Base-by-base conservation (phyloP, 495 filamentous ascomycete genomes). In the Margaritispora aquatica region DNA sequence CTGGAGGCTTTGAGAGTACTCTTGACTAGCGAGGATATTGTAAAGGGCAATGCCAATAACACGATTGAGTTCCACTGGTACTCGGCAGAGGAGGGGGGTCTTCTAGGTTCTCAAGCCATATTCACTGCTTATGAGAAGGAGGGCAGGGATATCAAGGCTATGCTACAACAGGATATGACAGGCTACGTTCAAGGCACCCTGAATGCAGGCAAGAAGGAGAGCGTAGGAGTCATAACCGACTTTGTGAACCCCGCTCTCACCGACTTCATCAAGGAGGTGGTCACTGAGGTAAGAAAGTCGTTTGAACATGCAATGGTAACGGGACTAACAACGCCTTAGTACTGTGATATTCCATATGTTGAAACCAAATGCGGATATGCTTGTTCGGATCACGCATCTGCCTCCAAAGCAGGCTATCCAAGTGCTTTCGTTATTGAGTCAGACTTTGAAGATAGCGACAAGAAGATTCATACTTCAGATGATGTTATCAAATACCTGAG, bases 111-210 rank as follows among this genome's bases (percentile, higher is more conserved):
- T 51, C 65, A 67, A 47, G 65, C 65, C 27, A 86, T 99, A 70
- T 97, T 96, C 73, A 77, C 81, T 13, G 71, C 77, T n/a, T 99
- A 99, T 68, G 88, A 89, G 71, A 84, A 85, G 68, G 67, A 82
- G 22, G 77, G 80, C 24, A 77, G 86, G 20, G 85, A 96, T 61
- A 80, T 99, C 68, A 94, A 92, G 73, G 94, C 94, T 23, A 97
- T 99, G 94, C 79, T 99, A 47, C 95, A 99, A 77, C 94, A 99
- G 71, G 94, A 99, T 70, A 99, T 97, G 94, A 97, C 94, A 1
- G 94, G 94, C 10, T 97, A 87, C 69, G 80, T 91, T 3, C 84
- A 91, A 59, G 86, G 85, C 41, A 96, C 94, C 0, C 74, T 95
- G 17, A 84, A 90, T 57, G 89, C 90, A 13, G 92, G 92, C 48